phyloP scores from a whole-genome alignment of 2,329 filamentous ascomycete genomes.

The Alternaria angustiovoidea region DNA sequence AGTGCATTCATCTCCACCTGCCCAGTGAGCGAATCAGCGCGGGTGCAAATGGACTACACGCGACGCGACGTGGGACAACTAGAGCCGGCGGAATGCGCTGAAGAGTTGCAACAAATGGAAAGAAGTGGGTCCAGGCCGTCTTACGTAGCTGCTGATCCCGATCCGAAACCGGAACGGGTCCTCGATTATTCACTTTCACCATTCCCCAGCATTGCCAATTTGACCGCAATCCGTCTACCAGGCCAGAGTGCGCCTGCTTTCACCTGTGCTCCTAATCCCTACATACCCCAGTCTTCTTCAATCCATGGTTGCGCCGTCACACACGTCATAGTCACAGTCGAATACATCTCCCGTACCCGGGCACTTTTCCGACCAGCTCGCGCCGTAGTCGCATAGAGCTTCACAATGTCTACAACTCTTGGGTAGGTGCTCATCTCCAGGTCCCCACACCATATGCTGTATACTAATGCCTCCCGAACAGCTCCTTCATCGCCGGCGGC shows the following conservation, averaged over 20 bases:
- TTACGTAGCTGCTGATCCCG: not conserved
- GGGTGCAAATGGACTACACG: not conserved
- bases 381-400: conserved; percentile 16
- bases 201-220: conserved; percentile 11
- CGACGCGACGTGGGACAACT: conserved; percentile 14
- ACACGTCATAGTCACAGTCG: not conserved
- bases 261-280: not conserved
- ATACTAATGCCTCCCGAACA: conserved; percentile 34
- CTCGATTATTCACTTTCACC: conserved; percentile 23
- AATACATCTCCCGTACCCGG: not conserved
- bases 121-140: conserved; percentile 9
- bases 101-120: conserved; percentile 4
- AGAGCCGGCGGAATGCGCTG: conserved; percentile 25
- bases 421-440: conserved; percentile 44
- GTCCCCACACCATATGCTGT: not conserved
- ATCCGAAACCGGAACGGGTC: conserved; percentile 22
- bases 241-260: not conserved
- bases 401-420: conserved; percentile 58
- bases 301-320: conserved; percentile 14
- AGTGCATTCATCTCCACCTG: conserved; percentile 13
- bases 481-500: conserved; percentile 93
- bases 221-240: conserved; percentile 1
- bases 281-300: not conserved
- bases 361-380: not conserved
- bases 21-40: conserved; percentile 10